Evolutionary conservation across 2,329 filamentous ascomycete genomes (phyloP).

Genomic region (Calycina marina): DNA sequence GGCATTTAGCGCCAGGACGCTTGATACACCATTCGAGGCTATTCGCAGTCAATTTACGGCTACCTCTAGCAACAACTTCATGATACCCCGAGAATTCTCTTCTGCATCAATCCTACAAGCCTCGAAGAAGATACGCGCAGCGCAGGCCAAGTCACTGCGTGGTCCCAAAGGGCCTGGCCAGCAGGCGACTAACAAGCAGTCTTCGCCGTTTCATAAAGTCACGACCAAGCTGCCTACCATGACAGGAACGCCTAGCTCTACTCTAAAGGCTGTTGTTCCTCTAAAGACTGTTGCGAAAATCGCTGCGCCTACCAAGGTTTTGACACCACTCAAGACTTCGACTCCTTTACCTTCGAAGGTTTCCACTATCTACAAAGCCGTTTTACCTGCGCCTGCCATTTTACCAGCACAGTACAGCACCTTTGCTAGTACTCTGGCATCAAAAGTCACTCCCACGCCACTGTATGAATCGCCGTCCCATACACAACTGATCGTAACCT

Average conservation of each 20-base stretch:
- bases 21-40: conserved; percentile 2
- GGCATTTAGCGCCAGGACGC: too few relatives aligned
- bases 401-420: conserved; percentile 24
- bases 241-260: too few relatives aligned
- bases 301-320: conserved; percentile 4
- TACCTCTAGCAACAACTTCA: conserved; percentile 7
- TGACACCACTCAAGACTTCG: conserved; percentile 3
- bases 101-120: conserved; percentile 9
- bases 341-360: conserved; percentile 1
- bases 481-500: conserved; percentile 44
- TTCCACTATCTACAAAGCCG: neutral
- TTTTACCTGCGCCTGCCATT: conserved; percentile 3
- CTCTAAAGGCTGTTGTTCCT: too few relatives aligned
- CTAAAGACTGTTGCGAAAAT: too few relatives aligned
- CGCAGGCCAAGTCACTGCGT: too few relatives aligned
- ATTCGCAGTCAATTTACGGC: conserved; percentile 5
- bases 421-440: conserved; percentile 40
- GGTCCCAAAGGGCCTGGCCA: too few relatives aligned
- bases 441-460: conserved; percentile 37
- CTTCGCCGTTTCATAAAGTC: too few relatives aligned
- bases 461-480: conserved; percentile 54
- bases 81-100: conserved; percentile 1
- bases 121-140: conserved; percentile 6
- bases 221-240: too few relatives aligned
- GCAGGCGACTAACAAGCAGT: too few relatives aligned